phyloP scores from a whole-genome alignment of 2,329 filamentous ascomycete species.

The Ascochyta koolunga region DNA sequence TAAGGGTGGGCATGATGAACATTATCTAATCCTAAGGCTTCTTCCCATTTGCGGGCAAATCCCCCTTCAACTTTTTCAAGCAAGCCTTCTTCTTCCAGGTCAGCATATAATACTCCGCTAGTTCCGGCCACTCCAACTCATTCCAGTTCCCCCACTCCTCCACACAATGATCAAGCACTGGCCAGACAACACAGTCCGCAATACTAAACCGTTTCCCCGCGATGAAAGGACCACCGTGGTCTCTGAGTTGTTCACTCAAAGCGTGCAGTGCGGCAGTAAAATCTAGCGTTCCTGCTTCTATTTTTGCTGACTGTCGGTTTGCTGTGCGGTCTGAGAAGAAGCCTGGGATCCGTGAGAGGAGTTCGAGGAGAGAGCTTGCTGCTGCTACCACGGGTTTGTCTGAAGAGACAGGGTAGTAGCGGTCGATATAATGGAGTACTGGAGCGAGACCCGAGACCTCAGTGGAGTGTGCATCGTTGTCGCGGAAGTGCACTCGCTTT shows the following conservation, averaged over 20 bases:
- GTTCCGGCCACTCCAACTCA: slow-evolving; percentile 22
- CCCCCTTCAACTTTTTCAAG: slow-evolving; percentile 30
- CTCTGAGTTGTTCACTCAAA: slow-evolving; percentile 29
- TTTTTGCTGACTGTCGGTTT: slow-evolving; percentile 3
- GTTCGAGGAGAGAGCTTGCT: slow-evolving; percentile 29
- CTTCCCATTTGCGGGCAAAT: slow-evolving; percentile 9
- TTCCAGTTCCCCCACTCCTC: slow-evolving; percentile 31
- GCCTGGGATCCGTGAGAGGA: slow-evolving; percentile 19
- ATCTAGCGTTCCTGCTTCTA: background rate
- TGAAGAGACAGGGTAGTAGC: slow-evolving; percentile 33
- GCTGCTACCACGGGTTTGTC: slow-evolving; percentile 22
- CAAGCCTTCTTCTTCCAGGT: slow-evolving; percentile 43
- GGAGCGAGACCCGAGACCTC: slow-evolving; percentile 33
- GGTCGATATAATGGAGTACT: slow-evolving; percentile 46
- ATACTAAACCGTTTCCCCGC: slow-evolving; percentile 39
- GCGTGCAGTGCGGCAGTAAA: slow-evolving; percentile 22
- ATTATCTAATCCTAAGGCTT: background rate
- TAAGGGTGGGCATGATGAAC: background rate
- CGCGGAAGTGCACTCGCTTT: slow-evolving; percentile 39
- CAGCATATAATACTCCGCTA: slow-evolving; percentile 36
- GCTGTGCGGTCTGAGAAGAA: slow-evolving; percentile 24
- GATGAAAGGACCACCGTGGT: slow-evolving; percentile 33
- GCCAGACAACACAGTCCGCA: slow-evolving; percentile 45
- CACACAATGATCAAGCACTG: slow-evolving; percentile 35
- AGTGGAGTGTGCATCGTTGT: slow-evolving; percentile 43